Evolutionary conservation across 2,329 filamentous ascomycete genomes (phyloP).

Genomic region (Aspergillus texensis): DNA sequence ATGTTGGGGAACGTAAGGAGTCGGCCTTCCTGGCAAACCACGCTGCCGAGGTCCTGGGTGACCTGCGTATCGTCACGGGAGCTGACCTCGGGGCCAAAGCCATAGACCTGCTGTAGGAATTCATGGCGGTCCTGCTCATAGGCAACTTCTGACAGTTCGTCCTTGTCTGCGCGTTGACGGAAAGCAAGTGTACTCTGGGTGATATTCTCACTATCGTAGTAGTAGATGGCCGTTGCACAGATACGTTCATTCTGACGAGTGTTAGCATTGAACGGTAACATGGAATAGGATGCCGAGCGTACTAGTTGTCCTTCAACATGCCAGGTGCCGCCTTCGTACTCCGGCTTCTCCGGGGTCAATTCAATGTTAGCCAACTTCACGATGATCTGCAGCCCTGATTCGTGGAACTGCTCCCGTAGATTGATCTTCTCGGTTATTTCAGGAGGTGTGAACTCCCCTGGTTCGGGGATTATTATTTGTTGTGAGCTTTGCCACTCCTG

Average conservation of each 20-base stretch:
- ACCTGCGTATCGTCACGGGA: constrained; percentile 18
- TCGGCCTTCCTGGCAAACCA: constrained; percentile 9
- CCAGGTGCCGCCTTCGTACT: constrained; percentile 51
- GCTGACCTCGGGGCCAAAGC: constrained; percentile 1
- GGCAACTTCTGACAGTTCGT: background rate
- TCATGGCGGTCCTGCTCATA: constrained; percentile 8
- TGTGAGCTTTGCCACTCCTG: constrained; percentile 4
- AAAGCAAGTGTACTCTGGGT: constrained; percentile 57
- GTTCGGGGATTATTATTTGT: constrained; percentile 20
- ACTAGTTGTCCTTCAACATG: constrained; percentile 50
- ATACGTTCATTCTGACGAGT: constrained; percentile 60
- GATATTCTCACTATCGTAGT: constrained; percentile 65
- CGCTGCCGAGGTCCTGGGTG: constrained; percentile 14
- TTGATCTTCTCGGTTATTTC: constrained; percentile 8
- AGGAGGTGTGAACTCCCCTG: constrained; percentile 8
- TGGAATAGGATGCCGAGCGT: background rate
- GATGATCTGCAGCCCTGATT: constrained; percentile 49
- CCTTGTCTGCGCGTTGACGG: constrained; percentile 37
- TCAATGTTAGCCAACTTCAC: constrained; percentile 66
- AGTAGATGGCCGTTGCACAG: constrained; percentile 65
- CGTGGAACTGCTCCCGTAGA: constrained; percentile 31
- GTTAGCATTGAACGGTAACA: background rate
- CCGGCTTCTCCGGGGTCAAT: constrained; percentile 60
- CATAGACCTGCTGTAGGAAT: constrained; percentile 7
- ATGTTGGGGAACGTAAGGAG: constrained; percentile 20